Evolutionary conservation across 805 yeast species (phyloP), one percentile per base, ranked within the genome.

Genomic region (Starmerella bombicola): DNA sequence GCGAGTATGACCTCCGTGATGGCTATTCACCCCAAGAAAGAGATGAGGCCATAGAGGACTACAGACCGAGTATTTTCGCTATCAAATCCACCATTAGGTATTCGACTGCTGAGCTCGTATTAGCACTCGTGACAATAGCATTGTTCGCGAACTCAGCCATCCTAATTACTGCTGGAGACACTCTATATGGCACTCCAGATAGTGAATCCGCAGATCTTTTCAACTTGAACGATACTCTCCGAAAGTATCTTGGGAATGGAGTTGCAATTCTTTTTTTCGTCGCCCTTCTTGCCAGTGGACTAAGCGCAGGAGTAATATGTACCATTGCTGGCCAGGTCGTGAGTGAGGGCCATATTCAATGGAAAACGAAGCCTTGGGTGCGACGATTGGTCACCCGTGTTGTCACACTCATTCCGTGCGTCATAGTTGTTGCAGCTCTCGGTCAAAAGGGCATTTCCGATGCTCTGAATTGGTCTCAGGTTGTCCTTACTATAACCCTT

Each of bases 261-360:
- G 93, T 84, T 0, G 96, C 95, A 21, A 75, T 83, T 1, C 60
- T 84, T 0, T 86, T 86, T 62, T 84, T 84, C 70, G 58, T 83
- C 39, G 95, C 95, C 0, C 66, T 86, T 51, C 64, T 86, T 30
- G 72, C 81, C 43, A 78, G 91, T 43, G 95, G 95, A 5, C 85
- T 81, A 54, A 78, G 86, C 34, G 95, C 95, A 0, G 94, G 95
- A 36, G 75, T 86, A 32, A 86, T 85, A 2, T 85, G 95, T 58
- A 86, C 96, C 0, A 79, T 86, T 63, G 83, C 93, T 0, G 95
- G 95, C 8, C 93, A 86, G 60, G 76, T 86, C 51, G 95, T 86
- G 2, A 73, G 84, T 50, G 96, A 86, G 58, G 96, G 96, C 1
- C 88, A 82, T 54, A 64, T 86, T 30, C 71, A 76, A 39, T 85